A percentile compares a stretch with the other conserved stretches of the same genome.
Conservation (phyloP, 768 basidiomycete genomes). For the Amanita exitialis region DNA sequence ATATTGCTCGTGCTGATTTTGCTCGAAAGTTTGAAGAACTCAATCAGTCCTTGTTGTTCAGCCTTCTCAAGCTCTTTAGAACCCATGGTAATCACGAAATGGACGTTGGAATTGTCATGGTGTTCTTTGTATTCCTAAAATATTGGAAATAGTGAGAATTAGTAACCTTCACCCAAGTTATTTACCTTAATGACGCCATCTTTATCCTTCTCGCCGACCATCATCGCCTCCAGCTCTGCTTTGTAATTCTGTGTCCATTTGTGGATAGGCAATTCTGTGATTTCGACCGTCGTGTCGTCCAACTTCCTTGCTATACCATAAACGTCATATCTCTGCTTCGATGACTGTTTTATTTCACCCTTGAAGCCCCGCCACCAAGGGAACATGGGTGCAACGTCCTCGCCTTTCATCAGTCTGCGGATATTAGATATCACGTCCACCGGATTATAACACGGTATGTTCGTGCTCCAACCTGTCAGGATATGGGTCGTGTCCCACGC, state of each 20-base stretch:
- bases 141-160: background rate
- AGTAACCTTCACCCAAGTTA: background rate
- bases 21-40: slow-evolving; percentile 82
- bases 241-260: slow-evolving; percentile 94
- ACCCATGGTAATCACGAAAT: slow-evolving; percentile 77
- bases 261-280: slow-evolving; percentile 92
- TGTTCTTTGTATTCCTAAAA: slow-evolving; percentile 93
- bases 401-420: slow-evolving; percentile 74
- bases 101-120: slow-evolving; percentile 86
- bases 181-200: slow-evolving; percentile 66
- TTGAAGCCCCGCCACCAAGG: slow-evolving; percentile 98
- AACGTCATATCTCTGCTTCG: slow-evolving; percentile 82
- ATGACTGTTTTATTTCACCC: slow-evolving; percentile 72
- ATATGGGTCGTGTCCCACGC: background rate
- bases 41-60: slow-evolving; percentile 79
- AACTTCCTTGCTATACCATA: slow-evolving; percentile 65
- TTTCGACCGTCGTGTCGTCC: slow-evolving; percentile 84
- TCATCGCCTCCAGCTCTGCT: slow-evolving; percentile 82
- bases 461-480: slow-evolving; percentile 89
- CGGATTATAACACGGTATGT: slow-evolving; percentile 88
- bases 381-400: slow-evolving; percentile 76
- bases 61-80: slow-evolving; percentile 79
- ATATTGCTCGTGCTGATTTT: slow-evolving; percentile 92
- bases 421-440: slow-evolving; percentile 83
- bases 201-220: slow-evolving; percentile 70